Conservation (phyloP, 148 eudicot genomes). For the Salicornia ramosissima region DNA sequence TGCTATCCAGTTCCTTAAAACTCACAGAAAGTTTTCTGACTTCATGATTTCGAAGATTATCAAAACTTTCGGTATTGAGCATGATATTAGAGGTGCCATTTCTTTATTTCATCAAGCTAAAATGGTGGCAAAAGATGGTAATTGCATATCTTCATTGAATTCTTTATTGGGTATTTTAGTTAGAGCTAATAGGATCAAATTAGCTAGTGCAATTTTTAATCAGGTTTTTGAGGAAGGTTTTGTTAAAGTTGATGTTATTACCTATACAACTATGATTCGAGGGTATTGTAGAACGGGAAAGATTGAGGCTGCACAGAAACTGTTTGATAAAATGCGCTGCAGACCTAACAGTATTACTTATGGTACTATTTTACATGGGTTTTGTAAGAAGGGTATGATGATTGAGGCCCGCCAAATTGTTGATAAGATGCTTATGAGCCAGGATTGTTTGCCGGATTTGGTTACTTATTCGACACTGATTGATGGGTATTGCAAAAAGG, state of each 20-base stretch:
- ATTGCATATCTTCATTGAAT: conserved; percentile 13
- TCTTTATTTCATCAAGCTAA: conserved; percentile 32
- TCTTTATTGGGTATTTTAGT: conserved; percentile 14
- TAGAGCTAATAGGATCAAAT: not conserved
- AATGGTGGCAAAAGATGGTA: not conserved
- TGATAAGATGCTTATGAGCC: conserved; percentile 13
- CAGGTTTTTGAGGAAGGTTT: conserved; percentile 16
- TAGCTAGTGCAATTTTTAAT: conserved; percentile 1
- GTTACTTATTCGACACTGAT: conserved; percentile 13
- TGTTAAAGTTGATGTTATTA: not conserved
- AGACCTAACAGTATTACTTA: conserved; percentile 2
- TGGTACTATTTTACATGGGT: conserved; percentile 14
- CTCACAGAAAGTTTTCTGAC: conserved; percentile 23
- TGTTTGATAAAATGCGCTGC: conserved; percentile 44
- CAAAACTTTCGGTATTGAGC: conserved; percentile 30
- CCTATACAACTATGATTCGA: conserved; percentile 14
- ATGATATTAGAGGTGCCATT: conserved; percentile 30
- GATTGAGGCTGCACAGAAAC: conserved; percentile 28
- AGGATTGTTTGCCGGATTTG: conserved; percentile 11
- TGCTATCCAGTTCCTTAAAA: conserved; percentile 17
- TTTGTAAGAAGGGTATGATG: conserved; percentile 13
- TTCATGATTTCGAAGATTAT: conserved; percentile 37
- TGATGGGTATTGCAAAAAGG: conserved; percentile 28
- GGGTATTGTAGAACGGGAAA: conserved; percentile 19
- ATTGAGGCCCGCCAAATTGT: conserved; percentile 7